Conservation (phyloP, 495 filamentous ascomycete genomes). For the Lepraria neglecta region DNA sequence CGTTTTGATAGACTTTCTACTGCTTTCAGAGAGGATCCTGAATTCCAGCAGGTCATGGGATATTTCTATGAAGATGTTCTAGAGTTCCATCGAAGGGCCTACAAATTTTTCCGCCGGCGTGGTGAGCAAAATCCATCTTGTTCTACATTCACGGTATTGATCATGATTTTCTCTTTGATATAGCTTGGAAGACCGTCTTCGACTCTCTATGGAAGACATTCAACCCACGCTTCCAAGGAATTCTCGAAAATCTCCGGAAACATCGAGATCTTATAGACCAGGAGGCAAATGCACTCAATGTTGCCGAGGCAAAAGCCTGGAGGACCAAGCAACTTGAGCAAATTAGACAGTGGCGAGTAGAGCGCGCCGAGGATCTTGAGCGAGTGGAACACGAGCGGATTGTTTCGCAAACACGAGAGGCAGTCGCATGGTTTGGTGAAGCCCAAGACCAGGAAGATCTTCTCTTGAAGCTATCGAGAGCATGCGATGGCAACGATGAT, state of each 20-base stretch:
- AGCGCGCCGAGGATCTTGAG: slow-evolving; percentile 15
- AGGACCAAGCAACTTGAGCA: slow-evolving; percentile 12
- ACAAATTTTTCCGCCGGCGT: slow-evolving; percentile 39
- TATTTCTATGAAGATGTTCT: slow-evolving; percentile 42
- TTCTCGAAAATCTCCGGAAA: slow-evolving; percentile 34
- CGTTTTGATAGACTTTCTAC: slow-evolving; percentile 34
- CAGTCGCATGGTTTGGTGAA: slow-evolving; percentile 20
- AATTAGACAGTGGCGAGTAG: slow-evolving; percentile 6
- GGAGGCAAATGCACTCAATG: slow-evolving; percentile 30
- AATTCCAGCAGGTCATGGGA: slow-evolving; percentile 38
- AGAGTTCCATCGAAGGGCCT: slow-evolving; percentile 41
- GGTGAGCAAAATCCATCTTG: slow-evolving; percentile 27
- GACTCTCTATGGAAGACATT: slow-evolving; percentile 40
- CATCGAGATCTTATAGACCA: slow-evolving; percentile 38
- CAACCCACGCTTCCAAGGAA: slow-evolving; percentile 34
- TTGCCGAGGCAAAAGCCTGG: slow-evolving; percentile 27
- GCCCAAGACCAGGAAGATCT: slow-evolving; percentile 23
- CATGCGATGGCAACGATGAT: not conserved
- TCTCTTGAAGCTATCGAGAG: slow-evolving; percentile 5
- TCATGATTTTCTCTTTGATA: not conserved
- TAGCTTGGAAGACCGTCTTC: slow-evolving; percentile 44
- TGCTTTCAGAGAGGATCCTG: slow-evolving; percentile 30
- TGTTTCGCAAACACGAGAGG: slow-evolving; percentile 10
- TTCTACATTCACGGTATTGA: not conserved
- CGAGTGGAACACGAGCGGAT: slow-evolving; percentile 13